Evolutionary conservation across 192 early-diverging fungal genomes (phyloP).

Genomic region (Phycomyces blakesleeanus): DNA sequence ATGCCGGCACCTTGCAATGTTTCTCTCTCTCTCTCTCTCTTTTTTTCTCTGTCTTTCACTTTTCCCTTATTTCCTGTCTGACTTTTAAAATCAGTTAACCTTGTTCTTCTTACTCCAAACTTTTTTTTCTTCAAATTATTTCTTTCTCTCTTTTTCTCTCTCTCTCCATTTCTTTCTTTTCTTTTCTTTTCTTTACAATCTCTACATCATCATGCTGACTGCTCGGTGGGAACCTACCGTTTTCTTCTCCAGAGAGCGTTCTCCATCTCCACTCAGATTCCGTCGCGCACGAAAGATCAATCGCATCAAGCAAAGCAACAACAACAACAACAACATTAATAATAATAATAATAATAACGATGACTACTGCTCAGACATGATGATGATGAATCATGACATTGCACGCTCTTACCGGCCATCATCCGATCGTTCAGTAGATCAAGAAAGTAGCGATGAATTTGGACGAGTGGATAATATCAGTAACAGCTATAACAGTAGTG

Average conservation of each 20-base stretch:
- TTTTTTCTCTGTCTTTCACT: not conserved
- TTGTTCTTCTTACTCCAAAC: not conserved
- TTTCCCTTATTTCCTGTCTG: not conserved
- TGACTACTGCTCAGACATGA: too few relatives aligned
- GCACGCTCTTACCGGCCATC: not conserved
- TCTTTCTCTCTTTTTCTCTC: not conserved
- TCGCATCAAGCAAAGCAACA: not conserved
- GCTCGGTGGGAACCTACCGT: constrained; percentile 4
- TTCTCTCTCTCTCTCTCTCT: too few relatives aligned
- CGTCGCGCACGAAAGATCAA: not conserved
- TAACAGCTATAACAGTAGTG: too few relatives aligned
- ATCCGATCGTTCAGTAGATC: not conserved
- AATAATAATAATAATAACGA: too few relatives aligned
- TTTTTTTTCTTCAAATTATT: not conserved
- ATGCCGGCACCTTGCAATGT: not conserved
- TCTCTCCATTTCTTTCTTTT: not conserved
- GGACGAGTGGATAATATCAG: not conserved
- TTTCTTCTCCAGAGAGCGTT: constrained; percentile 6
- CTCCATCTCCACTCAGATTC: constrained; percentile 7
- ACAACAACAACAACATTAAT: too few relatives aligned
- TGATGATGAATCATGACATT: not conserved
- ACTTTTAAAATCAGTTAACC: not conserved
- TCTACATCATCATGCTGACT: not conserved
- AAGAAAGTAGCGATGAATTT: not conserved
- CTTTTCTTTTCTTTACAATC: constrained; percentile 6